Percentiles rank a stretch among this genome's conserved stretches.
Evolutionary conservation across 2,329 filamentous ascomycete species (phyloP).

Genomic region (Arthrocladium fulminans): DNA sequence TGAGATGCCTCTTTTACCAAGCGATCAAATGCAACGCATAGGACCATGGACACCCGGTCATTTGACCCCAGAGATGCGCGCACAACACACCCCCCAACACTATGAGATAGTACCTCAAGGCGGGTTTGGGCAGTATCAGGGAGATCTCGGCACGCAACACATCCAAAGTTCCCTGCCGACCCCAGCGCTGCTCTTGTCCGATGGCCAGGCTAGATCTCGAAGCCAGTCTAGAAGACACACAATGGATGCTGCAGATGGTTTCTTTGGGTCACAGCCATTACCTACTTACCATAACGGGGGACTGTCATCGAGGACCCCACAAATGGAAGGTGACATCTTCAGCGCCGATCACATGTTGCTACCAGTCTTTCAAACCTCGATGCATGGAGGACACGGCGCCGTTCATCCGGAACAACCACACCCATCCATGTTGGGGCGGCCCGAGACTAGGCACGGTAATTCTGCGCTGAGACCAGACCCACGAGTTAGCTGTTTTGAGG

Average conservation of each 20-base stretch:
- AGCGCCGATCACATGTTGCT: slow-evolving; percentile 8
- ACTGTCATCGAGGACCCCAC: background rate
- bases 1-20: slow-evolving; percentile 21
- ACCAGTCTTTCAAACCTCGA: slow-evolving; percentile 5
- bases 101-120: slow-evolving; percentile 11
- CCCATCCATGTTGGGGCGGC: background rate
- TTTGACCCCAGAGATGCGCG: slow-evolving; percentile 13
- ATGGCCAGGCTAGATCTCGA: slow-evolving; percentile 1
- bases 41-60: slow-evolving; percentile 21
- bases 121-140: background rate
- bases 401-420: background rate
- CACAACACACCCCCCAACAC: slow-evolving; percentile 11
- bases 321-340: slow-evolving; percentile 1
- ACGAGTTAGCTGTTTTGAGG: slow-evolving; percentile 22
- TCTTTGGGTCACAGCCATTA: background rate
- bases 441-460: background rate
- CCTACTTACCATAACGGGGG: background rate
- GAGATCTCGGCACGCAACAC: background rate
- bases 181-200: background rate
- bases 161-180: background rate
- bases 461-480: slow-evolving; percentile 19
- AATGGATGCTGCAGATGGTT: slow-evolving; percentile 3
- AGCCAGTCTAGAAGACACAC: slow-evolving; percentile 9
- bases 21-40: slow-evolving; percentile 19
- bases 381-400: background rate